phyloP scores from a whole-genome alignment of 2,329 filamentous ascomycete species.

The Hypoxylon sp. region DNA sequence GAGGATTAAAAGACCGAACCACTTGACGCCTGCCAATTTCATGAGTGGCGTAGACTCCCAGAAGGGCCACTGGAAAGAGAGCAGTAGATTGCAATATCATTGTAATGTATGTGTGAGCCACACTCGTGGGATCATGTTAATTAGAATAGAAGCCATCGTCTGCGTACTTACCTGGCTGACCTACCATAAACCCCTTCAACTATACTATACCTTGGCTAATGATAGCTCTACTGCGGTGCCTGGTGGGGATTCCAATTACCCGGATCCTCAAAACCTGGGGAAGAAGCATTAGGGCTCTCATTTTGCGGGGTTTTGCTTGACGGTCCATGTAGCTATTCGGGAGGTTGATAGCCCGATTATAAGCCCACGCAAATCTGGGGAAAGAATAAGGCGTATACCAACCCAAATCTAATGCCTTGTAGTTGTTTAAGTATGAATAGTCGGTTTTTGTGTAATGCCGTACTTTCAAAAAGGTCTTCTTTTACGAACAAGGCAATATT shows the following conservation, averaged over 20 bases:
- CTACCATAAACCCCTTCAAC: background rate
- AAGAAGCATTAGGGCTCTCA: conserved; percentile 23
- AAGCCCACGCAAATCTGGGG: background rate
- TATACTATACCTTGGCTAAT: conserved; percentile 15
- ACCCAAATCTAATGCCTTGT: background rate
- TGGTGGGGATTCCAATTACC: conserved; percentile 35
- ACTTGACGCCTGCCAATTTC: conserved; percentile 47
- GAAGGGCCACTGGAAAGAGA: conserved; percentile 13
- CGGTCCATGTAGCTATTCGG: conserved; percentile 24
- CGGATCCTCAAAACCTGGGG: conserved; percentile 30
- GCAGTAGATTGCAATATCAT: conserved; percentile 12
- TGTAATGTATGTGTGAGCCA: conserved; percentile 1
- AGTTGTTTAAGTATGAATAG: too few relatives aligned
- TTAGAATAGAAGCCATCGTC: conserved; percentile 7
- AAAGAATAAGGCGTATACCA: background rate
- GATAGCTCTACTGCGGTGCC: conserved; percentile 10
- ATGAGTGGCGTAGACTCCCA: conserved; percentile 16
- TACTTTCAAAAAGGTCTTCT: too few relatives aligned
- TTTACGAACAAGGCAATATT: too few relatives aligned
- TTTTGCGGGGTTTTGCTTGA: conserved; percentile 39
- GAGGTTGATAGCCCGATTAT: conserved; percentile 36
- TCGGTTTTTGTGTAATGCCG: too few relatives aligned
- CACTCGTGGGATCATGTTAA: conserved; percentile 3
- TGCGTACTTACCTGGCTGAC: conserved; percentile 4
- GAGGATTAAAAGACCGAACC: conserved; percentile 56